Evolutionary conservation across 1,284 basidiomycete species (phyloP).

Genomic region (Trichosporon coremiiforme): DNA sequence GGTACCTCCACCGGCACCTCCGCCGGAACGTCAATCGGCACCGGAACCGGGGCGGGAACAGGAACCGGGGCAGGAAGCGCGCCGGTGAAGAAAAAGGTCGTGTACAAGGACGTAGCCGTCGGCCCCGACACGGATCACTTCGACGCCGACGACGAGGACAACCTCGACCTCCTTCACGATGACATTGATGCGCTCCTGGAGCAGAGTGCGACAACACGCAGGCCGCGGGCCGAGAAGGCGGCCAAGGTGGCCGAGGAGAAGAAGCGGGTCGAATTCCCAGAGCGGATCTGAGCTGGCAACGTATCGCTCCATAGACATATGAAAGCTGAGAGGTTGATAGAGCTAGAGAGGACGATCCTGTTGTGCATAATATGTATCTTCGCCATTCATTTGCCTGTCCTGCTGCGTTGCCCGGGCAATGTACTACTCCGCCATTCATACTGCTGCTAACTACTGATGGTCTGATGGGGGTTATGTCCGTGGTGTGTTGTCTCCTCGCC

Average conservation of each 20-base stretch:
- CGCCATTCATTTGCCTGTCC: background rate
- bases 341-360: background rate
- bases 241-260: background rate
- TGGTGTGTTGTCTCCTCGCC: background rate
- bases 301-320: no score
- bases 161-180: conserved; percentile 10
- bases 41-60: background rate
- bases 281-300: background rate
- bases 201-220: background rate
- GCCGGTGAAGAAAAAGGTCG: background rate
- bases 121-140: conserved; percentile 33
- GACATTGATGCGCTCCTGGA: conserved; percentile 21
- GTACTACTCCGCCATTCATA: background rate
- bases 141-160: conserved; percentile 13
- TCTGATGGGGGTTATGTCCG: conserved; percentile 8
- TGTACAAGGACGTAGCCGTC: conserved; percentile 37
- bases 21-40: conserved; percentile 1
- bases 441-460: background rate
- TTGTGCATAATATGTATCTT: conserved; percentile 14
- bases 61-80: background rate
- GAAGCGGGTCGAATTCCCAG: background rate
- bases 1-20: conserved; percentile 8
- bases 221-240: conserved; percentile 1
- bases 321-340: background rate
- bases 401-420: background rate